Evolutionary conservation across 768 basidiomycete species (phyloP).

Genomic region (Albatrellus ellisii): DNA sequence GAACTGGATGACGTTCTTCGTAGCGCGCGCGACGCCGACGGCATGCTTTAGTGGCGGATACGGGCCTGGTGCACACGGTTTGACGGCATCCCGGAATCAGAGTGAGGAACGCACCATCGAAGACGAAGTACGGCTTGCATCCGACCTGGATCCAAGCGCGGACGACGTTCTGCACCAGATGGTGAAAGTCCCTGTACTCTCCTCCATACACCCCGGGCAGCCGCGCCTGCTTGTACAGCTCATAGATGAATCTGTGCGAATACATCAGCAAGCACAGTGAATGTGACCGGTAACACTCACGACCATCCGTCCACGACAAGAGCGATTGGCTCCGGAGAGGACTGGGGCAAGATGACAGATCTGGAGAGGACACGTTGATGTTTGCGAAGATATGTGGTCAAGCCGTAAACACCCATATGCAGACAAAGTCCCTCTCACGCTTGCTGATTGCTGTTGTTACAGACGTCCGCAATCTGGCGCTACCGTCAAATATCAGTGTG

Average conservation of each 20-base stretch:
- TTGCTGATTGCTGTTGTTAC: too few species aligned
- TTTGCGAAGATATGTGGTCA: constrained; percentile 38
- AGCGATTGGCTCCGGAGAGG: constrained; percentile 19
- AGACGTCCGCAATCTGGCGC: too few species aligned
- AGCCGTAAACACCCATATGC: constrained; percentile 21
- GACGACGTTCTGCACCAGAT: constrained; percentile 36
- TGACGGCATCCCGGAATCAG: not conserved
- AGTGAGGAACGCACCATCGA: constrained; percentile 48
- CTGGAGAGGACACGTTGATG: constrained; percentile 27
- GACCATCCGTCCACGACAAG: constrained; percentile 81
- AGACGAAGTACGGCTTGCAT: constrained; percentile 58
- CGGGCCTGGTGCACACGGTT: constrained; percentile 35
- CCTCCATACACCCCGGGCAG: constrained; percentile 83
- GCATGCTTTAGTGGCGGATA: constrained; percentile 61
- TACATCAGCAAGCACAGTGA: constrained; percentile 2
- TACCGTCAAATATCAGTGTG: too few species aligned
- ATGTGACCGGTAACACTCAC: constrained; percentile 35
- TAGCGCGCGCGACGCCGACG: constrained; percentile 46
- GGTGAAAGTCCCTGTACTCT: constrained; percentile 48
- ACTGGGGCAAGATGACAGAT: constrained; percentile 20
- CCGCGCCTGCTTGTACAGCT: constrained; percentile 41
- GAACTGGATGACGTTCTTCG: constrained; percentile 43
- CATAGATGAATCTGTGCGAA: constrained; percentile 56
- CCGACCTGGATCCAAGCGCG: constrained; percentile 59
- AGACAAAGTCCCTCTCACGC: too few species aligned